Conservation (phyloP, 768 basidiomycete genomes). For the Lentinula sp. region DNA sequence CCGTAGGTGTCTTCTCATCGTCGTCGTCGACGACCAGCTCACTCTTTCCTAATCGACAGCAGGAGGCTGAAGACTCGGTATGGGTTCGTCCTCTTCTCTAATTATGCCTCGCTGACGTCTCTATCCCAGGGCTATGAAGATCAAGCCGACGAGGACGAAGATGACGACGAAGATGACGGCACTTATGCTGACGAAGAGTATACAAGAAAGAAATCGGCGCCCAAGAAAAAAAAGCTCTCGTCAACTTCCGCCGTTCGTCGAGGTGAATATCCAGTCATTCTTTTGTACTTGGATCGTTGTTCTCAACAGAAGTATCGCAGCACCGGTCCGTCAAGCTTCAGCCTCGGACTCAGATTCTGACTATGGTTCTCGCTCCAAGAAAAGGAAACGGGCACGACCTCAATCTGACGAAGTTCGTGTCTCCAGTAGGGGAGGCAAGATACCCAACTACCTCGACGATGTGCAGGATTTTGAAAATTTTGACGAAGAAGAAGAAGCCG, state of each 20-base stretch:
- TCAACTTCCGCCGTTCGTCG: conserved; percentile 39
- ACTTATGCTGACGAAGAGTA: conserved; percentile 78
- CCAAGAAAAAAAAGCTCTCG: conserved; percentile 59
- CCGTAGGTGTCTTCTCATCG: conserved; percentile 4
- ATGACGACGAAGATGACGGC: conserved; percentile 66
- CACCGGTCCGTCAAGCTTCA: conserved; percentile 45
- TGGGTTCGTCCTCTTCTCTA: conserved; percentile 21
- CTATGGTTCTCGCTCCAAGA: conserved; percentile 81
- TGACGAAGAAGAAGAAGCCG: conserved; percentile 55
- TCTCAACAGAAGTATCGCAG: conserved; percentile 19
- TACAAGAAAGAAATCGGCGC: conserved; percentile 57
- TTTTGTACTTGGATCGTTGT: conserved; percentile 11
- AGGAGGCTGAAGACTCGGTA: conserved; percentile 60
- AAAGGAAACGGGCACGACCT: conserved; percentile 62
- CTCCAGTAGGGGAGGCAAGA: conserved; percentile 66
- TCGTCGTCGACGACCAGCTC: conserved; percentile 7
- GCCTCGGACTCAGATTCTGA: conserved; percentile 82
- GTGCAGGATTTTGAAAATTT: conserved; percentile 73
- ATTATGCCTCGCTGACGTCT: conserved; percentile 13
- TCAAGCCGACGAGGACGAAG: conserved; percentile 48
- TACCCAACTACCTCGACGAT: conserved; percentile 83
- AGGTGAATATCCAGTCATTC: conserved; percentile 32
- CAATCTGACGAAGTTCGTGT: conserved; percentile 68
- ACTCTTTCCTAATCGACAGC: conserved; percentile 9
- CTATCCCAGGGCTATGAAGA: conserved; percentile 39